Base-by-base conservation (phyloP, 1,284 basidiomycete genomes). In the Moesziomyces sp. region DNA sequence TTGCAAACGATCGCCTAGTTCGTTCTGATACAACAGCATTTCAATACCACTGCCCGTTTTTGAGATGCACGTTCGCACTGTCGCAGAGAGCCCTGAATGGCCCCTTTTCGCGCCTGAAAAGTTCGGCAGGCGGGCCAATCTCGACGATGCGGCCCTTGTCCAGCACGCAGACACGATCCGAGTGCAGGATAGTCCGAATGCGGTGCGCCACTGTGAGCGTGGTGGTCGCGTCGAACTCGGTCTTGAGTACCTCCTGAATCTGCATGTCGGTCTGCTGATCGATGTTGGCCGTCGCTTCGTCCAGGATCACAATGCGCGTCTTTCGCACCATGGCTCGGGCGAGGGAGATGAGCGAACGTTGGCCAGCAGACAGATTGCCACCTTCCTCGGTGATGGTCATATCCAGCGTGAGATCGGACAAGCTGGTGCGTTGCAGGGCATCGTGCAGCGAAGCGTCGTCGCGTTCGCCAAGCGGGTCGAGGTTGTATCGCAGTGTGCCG, bases 341-440 rank as follows among this genome's bases (percentile, higher is more conserved):
- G 42, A 94, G 86, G 0, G 91, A 92, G 9, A 94, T 91, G 19
- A 94, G 86, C 2, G 90, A 91, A 10, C 92, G 88, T 88, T 93
- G 82, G 5, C 84, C 84, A 13, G 83, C 83, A 76, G 43, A 90
- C 89, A 26, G 90, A 47, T 96, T 97, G 23, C 86, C 86, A 26
- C 94, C 94, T 82, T 96, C 94, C 65, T 92, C 91, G 68, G 94
- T 92, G 63, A 97, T 89, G 2, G 88, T 85, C 35, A 89, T 91
- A 80, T 96, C 68, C 3, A 74, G 70, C 10, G 33, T 19, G 5
- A 75, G 62, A 23, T 52, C 89, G 50, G 87, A 70, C 24, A 85
- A 67, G 52, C 74, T 74, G 1, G 80, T 65, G 11, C 79, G 78
- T 38, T 76, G 70, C 46, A 85, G 62, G 0, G 83, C 84, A 30